These are phyloP conservation scores for Closterium sp. DNA, from an alignment of 139 green algal genomes.

Conservation along the genomic window DNA sequence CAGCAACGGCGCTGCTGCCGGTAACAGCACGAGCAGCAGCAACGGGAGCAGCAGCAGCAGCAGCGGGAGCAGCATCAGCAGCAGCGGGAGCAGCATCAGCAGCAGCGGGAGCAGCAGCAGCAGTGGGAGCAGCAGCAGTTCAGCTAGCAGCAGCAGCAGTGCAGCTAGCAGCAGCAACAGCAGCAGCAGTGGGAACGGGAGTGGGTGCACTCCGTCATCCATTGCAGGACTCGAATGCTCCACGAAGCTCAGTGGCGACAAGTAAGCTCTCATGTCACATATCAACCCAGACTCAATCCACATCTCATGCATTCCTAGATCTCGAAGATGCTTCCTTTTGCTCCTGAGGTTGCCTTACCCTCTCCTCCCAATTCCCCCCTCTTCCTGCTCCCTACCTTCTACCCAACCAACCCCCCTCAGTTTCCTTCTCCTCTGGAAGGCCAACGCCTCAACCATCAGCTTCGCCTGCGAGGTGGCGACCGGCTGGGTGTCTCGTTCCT, in stretches of 20 bases:
- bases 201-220: not conserved
- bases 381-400: not conserved
- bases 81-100: not conserved
- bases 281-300: too few relatives aligned
- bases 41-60: too few relatives aligned
- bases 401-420: not conserved
- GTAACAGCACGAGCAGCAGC: not conserved
- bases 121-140: too few relatives aligned
- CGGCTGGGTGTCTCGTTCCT: not conserved
- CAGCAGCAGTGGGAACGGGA: not conserved
- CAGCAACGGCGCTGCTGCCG: not conserved
- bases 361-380: not conserved
- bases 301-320: too few relatives aligned
- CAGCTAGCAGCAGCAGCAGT: not conserved
- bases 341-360: too few relatives aligned
- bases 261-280: too few relatives aligned
- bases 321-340: too few relatives aligned
- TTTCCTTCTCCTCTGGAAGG: not conserved
- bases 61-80: not conserved
- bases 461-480: too few relatives aligned
- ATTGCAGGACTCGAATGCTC: not conserved
- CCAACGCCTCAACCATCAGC: too few relatives aligned
- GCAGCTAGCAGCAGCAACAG: not conserved
- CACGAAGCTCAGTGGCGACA: not conserved
- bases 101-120: too few relatives aligned